Evolutionary conservation across 2,329 filamentous ascomycete genomes (phyloP), one percentile per base, ranked within the genome.

Genomic region (Trichoderma gracile): DNA sequence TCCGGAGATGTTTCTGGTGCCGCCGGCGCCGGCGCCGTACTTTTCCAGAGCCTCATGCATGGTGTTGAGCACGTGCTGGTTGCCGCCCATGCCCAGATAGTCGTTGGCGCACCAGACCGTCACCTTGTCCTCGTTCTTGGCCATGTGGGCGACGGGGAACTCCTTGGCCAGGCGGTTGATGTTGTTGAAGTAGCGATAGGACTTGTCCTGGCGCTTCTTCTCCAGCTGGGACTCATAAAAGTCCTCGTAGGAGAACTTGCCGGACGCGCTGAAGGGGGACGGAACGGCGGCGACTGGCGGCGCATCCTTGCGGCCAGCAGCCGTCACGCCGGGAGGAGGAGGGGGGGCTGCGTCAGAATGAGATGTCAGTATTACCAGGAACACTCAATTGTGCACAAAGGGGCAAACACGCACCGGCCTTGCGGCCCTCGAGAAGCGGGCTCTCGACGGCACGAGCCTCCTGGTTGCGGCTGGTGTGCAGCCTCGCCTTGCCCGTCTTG

Each of bases 71-170:
- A 99, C 95, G 57, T 91, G 83, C 14, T 87, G 85, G 78, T 98
- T 97, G 71, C 93, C 86, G 50, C 95, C 94, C 95, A 99, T 99
- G 71, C 95, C 95, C 19, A 99, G 87, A 77, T 99, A 99, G 77
- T 99, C 95, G 74, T 99, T 99, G 75, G 94, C 96, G 83, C 95
- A 99, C 95, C 95, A 99, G 25, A 99, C 95, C 1, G 94, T 97
- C 65, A 99, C 95, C 60, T 87, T 87, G 69, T 97, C 92, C 66
- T 94, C 89, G 73, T 87, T 86, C 65, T 84, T 87, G 17, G 91
- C 85, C 84, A 96, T 96, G 78, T 99, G 95, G 52, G 95, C 95
- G 69, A 91, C 91, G 33, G 95, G 95, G 68, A 99, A 99, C 69
- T 98, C 92, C 80, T 95, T 92, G 69, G 95, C 95, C 67, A 99